A percentile compares a stretch with the other conserved stretches of the same genome.
Evolutionary conservation across 2,329 filamentous ascomycete species (phyloP).

Genomic region (Botrytis medusae): DNA sequence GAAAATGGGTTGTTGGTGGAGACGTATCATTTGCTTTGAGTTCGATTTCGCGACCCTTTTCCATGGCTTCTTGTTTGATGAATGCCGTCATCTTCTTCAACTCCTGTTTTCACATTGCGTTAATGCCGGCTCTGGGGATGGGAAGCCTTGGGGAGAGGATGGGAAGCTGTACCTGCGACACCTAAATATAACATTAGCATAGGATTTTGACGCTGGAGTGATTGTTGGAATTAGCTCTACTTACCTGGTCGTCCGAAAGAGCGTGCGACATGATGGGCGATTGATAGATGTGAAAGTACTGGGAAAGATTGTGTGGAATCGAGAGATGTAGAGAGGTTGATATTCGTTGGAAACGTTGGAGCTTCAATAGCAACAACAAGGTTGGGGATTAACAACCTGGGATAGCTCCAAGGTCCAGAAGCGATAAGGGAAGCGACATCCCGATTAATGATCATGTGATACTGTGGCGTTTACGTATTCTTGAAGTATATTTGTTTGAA

Average conservation of each 20-base stretch:
- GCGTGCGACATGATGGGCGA: conserved; percentile 83
- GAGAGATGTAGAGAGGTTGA: conserved; percentile 1
- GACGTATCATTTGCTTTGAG: conserved; percentile 85
- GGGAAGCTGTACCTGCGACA: conserved; percentile 59
- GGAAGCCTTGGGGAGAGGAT: neutral
- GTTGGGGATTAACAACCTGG: conserved; percentile 17
- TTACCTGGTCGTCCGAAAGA: conserved; percentile 95
- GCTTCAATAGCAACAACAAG: conserved; percentile 22
- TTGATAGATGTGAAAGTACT: conserved; percentile 22
- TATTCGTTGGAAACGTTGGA: conserved; percentile 28
- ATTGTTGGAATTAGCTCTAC: conserved; percentile 22
- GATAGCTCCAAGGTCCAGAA: conserved; percentile 21
- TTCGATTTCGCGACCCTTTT: conserved; percentile 96
- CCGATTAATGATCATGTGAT: conserved; percentile 28
- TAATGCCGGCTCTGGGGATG: neutral
- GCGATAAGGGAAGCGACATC: conserved; percentile 34
- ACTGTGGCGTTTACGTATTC: conserved; percentile 23
- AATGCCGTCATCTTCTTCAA: conserved; percentile 99
- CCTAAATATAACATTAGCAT: conserved; percentile 54
- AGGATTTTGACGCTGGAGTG: conserved; percentile 10
- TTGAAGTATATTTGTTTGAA: conserved; percentile 5
- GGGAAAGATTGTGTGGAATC: conserved; percentile 20
- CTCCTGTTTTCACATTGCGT: conserved; percentile 50
- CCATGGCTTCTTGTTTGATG: conserved; percentile 96
- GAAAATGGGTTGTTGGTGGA: neutral